Percentiles rank a stretch among this genome's conserved stretches.
These are phyloP conservation scores for Fusarium nelsonii DNA, from an alignment of 2,329 filamentous ascomycete species.

Conservation along the genomic window DNA sequence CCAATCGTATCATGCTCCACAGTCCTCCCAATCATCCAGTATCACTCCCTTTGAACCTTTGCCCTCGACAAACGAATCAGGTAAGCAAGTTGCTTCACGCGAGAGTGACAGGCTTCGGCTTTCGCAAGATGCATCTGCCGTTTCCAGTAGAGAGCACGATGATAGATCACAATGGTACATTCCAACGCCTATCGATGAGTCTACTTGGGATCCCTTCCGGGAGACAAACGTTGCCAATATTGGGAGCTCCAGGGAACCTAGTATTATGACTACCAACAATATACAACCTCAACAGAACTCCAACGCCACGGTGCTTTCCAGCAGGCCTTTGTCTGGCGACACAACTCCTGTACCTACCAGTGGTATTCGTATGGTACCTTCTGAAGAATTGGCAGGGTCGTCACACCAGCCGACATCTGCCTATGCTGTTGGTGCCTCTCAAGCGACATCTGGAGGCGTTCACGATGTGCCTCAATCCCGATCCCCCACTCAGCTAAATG, in stretches of 20 bases:
- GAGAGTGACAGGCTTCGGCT: conserved; percentile 29
- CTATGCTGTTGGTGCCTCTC: conserved; percentile 5
- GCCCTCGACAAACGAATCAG: conserved; percentile 39
- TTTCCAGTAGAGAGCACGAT: conserved; percentile 33
- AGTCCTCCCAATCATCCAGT: conserved; percentile 43
- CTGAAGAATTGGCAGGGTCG: conserved; percentile 13
- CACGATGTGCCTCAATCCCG: conserved; percentile 27
- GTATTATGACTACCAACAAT: conserved; percentile 14
- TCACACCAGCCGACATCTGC: conserved; percentile 23
- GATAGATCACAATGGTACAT: conserved; percentile 42
- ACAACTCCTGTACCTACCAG: conserved; percentile 28
- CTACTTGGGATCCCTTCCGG: conserved; percentile 44
- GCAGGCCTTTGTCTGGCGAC: conserved; percentile 25
- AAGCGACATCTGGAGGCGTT: background rate
- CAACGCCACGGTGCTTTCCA: conserved; percentile 13
- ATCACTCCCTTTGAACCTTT: conserved; percentile 38
- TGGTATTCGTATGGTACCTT: conserved; percentile 45
- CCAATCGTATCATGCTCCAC: conserved; percentile 39
- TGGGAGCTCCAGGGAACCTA: conserved; percentile 27
- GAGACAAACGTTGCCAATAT: conserved; percentile 29
- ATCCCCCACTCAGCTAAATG: conserved; percentile 11
- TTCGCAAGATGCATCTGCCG: conserved; percentile 18
- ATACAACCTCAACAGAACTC: conserved; percentile 9
- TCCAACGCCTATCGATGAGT: conserved; percentile 38
- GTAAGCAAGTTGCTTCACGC: conserved; percentile 41